Conservation (phyloP, 768 basidiomycete species). For the Favolaschia claudopus region DNA sequence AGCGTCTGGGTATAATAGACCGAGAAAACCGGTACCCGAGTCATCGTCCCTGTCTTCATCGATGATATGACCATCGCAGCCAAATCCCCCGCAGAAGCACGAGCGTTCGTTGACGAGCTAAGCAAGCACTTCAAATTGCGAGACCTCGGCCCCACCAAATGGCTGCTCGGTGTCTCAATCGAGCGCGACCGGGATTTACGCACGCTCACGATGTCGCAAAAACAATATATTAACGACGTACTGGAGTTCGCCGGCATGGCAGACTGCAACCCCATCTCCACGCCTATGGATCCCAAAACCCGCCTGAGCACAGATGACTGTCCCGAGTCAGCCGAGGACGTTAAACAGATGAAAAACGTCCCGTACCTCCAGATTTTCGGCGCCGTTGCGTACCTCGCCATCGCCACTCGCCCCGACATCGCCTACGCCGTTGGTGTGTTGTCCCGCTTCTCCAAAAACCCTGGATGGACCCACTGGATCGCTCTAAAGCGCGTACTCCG, state of each 20-base stretch:
- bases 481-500: constrained; percentile 39
- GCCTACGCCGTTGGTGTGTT: too few species aligned
- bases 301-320: constrained; percentile 11
- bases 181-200: constrained; percentile 18
- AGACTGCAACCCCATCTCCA: constrained; percentile 19
- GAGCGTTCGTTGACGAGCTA: constrained; percentile 18
- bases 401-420: too few species aligned
- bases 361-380: constrained; percentile 23
- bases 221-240: constrained; percentile 3
- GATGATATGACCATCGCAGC: constrained; percentile 34
- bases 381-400: constrained; percentile 24
- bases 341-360: constrained; percentile 18
- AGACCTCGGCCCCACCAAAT: constrained; percentile 24
- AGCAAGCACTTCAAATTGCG: constrained; percentile 23
- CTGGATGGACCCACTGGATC: constrained; percentile 35
- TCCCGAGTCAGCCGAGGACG: neutral
- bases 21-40: too few species aligned
- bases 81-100: neutral
- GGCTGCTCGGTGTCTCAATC: constrained; percentile 29
- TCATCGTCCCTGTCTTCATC: constrained; percentile 39
- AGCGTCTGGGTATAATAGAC: constrained; percentile 35
- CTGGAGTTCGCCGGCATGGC: constrained; percentile 21
- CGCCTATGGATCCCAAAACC: constrained; percentile 28
- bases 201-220: too few species aligned
- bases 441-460: constrained; percentile 24